Evolutionary conservation across 495 filamentous ascomycete species (phyloP).

Genomic region (Daldinia concentrica): DNA sequence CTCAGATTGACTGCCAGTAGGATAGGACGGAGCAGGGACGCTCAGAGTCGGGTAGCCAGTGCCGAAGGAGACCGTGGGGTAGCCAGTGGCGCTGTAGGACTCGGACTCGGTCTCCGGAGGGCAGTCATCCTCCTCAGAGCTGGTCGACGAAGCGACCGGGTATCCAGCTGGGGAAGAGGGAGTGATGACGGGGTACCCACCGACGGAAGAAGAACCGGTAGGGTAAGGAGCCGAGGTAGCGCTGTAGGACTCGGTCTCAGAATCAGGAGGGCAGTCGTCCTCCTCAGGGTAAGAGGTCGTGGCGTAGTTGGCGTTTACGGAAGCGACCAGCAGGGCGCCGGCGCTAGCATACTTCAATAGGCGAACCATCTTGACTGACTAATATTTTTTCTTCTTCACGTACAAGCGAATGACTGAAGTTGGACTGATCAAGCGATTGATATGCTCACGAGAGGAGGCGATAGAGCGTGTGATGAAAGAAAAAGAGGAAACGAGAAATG

Average conservation of each 20-base stretch:
- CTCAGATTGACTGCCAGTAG: neutral
- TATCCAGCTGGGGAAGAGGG: slow-evolving; percentile 21
- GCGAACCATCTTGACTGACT: slow-evolving; percentile 42
- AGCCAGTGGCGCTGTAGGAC: slow-evolving; percentile 15
- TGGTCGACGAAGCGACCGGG: slow-evolving; percentile 21
- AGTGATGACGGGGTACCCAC: slow-evolving; percentile 33
- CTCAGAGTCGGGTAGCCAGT: neutral
- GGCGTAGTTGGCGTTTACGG: slow-evolving; percentile 39
- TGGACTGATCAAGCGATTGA: slow-evolving; percentile 32
- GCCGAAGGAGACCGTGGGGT: neutral
- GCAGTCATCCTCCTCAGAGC: slow-evolving; percentile 39
- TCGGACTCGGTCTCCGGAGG: slow-evolving; percentile 31
- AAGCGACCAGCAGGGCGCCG: slow-evolving; percentile 42
- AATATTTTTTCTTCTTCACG: slow-evolving; percentile 27
- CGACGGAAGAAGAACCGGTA: slow-evolving; percentile 18
- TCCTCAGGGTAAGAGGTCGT: slow-evolving; percentile 27
- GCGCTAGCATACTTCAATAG: slow-evolving; percentile 47
- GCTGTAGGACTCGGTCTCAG: slow-evolving; percentile 17
- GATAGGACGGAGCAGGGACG: neutral
- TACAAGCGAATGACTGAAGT: slow-evolving; percentile 48
- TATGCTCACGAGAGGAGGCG: slow-evolving; percentile 27
- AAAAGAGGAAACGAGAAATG: neutral
- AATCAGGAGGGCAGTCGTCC: slow-evolving; percentile 34
- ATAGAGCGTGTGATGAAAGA: slow-evolving; percentile 33
- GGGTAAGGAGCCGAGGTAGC: slow-evolving; percentile 2